Conservation (phyloP, 345 rosid species). For the Brassica cretica region DNA sequence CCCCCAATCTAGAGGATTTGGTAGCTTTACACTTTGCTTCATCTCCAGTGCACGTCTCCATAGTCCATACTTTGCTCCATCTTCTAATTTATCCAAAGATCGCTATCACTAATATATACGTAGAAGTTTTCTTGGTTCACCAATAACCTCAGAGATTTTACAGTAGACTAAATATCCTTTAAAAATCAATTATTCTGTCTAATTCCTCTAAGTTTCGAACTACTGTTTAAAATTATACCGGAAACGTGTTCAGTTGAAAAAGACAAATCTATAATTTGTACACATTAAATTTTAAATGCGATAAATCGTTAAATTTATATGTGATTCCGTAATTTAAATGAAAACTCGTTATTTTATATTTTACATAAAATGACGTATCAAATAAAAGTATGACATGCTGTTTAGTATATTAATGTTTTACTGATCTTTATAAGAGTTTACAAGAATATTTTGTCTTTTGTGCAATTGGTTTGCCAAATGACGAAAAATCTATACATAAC, state of each 20-base stretch:
- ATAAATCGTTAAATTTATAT: neutral
- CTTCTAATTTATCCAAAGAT: conserved; percentile 25
- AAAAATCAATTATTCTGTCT: neutral
- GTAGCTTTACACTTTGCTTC: conserved; percentile 34
- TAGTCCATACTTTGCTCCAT: conserved; percentile 37
- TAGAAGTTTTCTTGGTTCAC: conserved; percentile 5
- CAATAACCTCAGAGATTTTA: neutral
- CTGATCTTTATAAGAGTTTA: neutral
- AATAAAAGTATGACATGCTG: neutral
- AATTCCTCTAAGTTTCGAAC: neutral
- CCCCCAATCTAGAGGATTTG: conserved; percentile 38
- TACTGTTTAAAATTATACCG: neutral
- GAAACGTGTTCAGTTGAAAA: neutral
- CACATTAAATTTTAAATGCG: neutral
- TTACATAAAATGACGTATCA: neutral
- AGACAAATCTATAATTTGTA: neutral
- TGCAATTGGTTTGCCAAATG: neutral
- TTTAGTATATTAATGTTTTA: neutral
- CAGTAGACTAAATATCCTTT: neutral
- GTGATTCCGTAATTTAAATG: neutral
- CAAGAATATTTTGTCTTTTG: neutral
- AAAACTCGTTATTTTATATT: neutral
- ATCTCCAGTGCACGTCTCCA: conserved; percentile 33
- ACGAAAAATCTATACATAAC: neutral
- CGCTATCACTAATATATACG: neutral